A percentile compares a stretch with the other conserved stretches of the same genome.
Conservation (phyloP, 495 filamentous ascomycete species). For the Podospora pseudocomata region DNA sequence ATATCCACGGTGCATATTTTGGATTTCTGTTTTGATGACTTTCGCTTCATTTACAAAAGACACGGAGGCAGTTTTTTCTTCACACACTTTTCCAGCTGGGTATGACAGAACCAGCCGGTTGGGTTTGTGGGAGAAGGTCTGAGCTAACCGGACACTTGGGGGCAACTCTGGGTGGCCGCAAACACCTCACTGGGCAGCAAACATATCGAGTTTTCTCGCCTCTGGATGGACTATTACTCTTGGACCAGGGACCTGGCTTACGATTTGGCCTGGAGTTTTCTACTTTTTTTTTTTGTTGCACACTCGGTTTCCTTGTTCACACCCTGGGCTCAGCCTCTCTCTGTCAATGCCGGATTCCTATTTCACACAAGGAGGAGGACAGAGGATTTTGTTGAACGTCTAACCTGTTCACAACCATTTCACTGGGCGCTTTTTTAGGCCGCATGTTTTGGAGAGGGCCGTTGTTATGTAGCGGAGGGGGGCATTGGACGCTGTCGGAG, state of each 20-base stretch:
- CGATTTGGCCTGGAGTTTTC: not conserved
- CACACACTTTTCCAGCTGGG: constrained; percentile 22
- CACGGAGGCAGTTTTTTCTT: not conserved
- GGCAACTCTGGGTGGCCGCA: constrained; percentile 24
- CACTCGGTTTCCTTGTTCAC: not conserved
- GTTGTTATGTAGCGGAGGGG: not conserved
- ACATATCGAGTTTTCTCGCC: not conserved
- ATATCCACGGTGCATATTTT: constrained; percentile 5
- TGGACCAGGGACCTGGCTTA: not conserved
- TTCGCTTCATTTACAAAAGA: constrained; percentile 10
- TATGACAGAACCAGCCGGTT: constrained; percentile 32
- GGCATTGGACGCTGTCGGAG: not conserved
- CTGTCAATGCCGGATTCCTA: not conserved
- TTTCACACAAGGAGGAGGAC: not conserved
- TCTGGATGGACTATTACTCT: not conserved
- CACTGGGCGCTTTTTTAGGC: not conserved
- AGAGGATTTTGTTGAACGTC: not conserved
- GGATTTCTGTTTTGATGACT: constrained; percentile 13
- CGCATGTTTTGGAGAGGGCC: not conserved
- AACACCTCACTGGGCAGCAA: not conserved
- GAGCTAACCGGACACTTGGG: constrained; percentile 10
- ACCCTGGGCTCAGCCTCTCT: not conserved
- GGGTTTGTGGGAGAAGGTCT: not conserved
- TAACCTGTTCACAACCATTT: not conserved
- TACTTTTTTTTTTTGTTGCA: not conserved